phyloP scores from a whole-genome alignment of 2,329 filamentous ascomycete species.

The Monosporascus sp. region DNA sequence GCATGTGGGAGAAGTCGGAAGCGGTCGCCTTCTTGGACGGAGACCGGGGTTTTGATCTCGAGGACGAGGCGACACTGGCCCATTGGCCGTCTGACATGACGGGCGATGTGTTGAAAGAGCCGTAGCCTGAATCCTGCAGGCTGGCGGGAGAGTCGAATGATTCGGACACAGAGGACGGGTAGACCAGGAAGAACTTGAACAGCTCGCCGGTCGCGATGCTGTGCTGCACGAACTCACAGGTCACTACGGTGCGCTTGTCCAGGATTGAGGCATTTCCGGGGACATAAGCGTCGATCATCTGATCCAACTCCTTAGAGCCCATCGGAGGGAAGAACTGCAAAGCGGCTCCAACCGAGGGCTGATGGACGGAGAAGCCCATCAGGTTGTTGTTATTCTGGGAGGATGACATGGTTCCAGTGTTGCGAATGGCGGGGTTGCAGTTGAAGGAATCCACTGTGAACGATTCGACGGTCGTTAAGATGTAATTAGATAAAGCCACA shows the following conservation, averaged over 20 bases:
- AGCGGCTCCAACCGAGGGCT: slow-evolving; percentile 49
- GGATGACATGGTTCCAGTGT: slow-evolving; percentile 22
- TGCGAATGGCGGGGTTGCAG: slow-evolving; percentile 4
- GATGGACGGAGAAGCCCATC: slow-evolving; percentile 55
- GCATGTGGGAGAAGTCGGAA: slow-evolving; percentile 46
- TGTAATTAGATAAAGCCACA: neutral
- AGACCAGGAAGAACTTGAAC: slow-evolving; percentile 56
- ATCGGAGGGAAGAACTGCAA: slow-evolving; percentile 64
- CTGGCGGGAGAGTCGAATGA: slow-evolving; percentile 37
- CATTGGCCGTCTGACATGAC: slow-evolving; percentile 42
- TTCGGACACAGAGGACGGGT: slow-evolving; percentile 30
- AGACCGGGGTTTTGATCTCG: slow-evolving; percentile 18
- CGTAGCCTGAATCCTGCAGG: slow-evolving; percentile 40
- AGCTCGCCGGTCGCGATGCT: slow-evolving; percentile 47
- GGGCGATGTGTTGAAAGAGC: slow-evolving; percentile 45
- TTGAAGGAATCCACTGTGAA: slow-evolving; percentile 13
- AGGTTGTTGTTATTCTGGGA: slow-evolving; percentile 29
- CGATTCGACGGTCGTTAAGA: neutral
- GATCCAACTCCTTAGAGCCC: slow-evolving; percentile 54
- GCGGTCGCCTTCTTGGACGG: slow-evolving; percentile 23
- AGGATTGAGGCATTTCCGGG: slow-evolving; percentile 46
- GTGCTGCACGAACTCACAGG: slow-evolving; percentile 55
- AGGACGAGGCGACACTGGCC: slow-evolving; percentile 29
- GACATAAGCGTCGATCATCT: slow-evolving; percentile 53
- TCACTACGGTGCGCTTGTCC: slow-evolving; percentile 53